Evolutionary conservation across 164 flowering plant genomes (phyloP).

Genomic region (Cinnamomum chago): DNA sequence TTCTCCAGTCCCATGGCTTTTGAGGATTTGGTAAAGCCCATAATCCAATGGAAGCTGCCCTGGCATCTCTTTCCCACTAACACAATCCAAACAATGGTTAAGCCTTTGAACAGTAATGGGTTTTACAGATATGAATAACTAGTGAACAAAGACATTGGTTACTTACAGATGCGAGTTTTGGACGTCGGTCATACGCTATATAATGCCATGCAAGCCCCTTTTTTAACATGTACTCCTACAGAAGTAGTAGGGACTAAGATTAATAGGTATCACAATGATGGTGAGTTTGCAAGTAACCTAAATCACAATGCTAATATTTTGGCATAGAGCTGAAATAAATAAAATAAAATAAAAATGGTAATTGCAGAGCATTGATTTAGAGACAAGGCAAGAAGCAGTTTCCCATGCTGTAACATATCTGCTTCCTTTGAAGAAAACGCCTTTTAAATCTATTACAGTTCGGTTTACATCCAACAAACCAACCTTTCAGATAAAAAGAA

Average conservation of each 20-base stretch:
- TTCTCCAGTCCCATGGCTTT: slow-evolving; percentile 93
- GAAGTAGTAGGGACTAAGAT: neutral
- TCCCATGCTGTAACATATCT: no score
- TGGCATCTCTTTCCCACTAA: slow-evolving; percentile 79
- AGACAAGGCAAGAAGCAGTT: no score
- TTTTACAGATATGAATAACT: neutral
- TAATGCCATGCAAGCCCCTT: slow-evolving; percentile 88
- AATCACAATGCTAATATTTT: no score
- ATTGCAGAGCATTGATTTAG: no score
- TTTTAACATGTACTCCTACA: slow-evolving; percentile 69
- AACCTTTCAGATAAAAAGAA: no score
- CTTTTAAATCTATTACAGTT: no score
- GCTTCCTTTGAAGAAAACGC: no score
- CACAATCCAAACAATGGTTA: neutral
- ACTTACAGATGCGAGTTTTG: slow-evolving; percentile 51
- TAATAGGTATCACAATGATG: no score
- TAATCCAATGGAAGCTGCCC: slow-evolving; percentile 55
- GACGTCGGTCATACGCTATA: slow-evolving; percentile 54
- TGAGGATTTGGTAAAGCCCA: slow-evolving; percentile 79
- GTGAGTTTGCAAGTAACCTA: no score
- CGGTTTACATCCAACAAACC: no score
- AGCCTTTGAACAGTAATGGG: neutral
- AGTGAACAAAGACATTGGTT: neutral
- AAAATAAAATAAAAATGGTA: no score
- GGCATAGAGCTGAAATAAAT: no score